Evolutionary conservation across 2,329 filamentous ascomycete genomes (phyloP).

Genomic region (Botryotinia narcissicola): DNA sequence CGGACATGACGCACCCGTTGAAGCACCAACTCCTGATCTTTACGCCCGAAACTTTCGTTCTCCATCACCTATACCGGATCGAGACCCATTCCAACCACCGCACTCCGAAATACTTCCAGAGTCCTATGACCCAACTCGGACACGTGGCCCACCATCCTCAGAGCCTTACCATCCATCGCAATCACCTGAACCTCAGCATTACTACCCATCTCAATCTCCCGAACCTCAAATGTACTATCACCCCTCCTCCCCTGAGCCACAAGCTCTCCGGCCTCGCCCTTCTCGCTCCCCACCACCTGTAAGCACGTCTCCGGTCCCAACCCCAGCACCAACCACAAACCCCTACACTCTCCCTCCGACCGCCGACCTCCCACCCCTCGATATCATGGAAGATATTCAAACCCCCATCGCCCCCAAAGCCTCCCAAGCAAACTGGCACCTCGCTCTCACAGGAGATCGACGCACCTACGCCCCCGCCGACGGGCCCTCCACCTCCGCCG

Average conservation of each 20-base stretch:
- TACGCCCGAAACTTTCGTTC: slow-evolving; percentile 1
- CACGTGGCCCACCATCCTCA: neutral
- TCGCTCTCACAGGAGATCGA: slow-evolving; percentile 15
- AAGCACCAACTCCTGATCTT: slow-evolving; percentile 16
- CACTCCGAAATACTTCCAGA: slow-evolving; percentile 13
- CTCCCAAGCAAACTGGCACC: slow-evolving; percentile 10
- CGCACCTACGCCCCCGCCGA: slow-evolving; percentile 15
- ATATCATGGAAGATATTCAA: slow-evolving; percentile 15
- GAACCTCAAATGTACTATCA: neutral
- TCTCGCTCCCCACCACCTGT: slow-evolving; percentile 4
- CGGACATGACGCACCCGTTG: neutral
- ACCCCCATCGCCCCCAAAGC: neutral
- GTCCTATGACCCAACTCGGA: slow-evolving; percentile 1
- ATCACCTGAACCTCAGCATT: slow-evolving; percentile 8
- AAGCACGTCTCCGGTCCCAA: neutral
- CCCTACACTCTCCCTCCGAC: neutral
- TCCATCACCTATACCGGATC: neutral
- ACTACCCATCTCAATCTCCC: slow-evolving; percentile 1
- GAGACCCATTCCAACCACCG: slow-evolving; percentile 7
- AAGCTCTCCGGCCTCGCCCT: slow-evolving; percentile 1
- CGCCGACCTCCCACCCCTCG: slow-evolving; percentile 10
- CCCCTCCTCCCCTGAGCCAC: neutral
- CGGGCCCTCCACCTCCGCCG: neutral
- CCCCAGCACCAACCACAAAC: neutral
- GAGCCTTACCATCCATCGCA: slow-evolving; percentile 1